Conservation (phyloP, 2,329 filamentous ascomycete species). For the Fusarium equiseti region DNA sequence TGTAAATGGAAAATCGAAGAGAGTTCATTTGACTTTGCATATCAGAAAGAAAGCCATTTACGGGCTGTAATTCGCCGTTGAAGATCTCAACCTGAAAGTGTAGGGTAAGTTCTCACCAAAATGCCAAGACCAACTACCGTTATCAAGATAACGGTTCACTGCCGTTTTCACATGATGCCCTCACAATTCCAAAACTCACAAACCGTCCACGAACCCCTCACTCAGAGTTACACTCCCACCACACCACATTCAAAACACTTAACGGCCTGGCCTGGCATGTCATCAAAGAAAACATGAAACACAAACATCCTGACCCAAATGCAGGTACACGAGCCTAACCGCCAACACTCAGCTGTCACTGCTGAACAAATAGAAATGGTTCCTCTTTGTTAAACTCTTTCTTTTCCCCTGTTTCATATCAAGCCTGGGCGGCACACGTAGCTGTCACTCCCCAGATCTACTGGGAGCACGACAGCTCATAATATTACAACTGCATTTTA, state of each 20-base stretch:
- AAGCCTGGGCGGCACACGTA: conserved; percentile 10
- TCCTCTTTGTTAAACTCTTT: conserved; percentile 16
- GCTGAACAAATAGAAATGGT: neutral
- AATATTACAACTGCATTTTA: neutral
- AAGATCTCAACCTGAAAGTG: no score
- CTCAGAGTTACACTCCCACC: neutral
- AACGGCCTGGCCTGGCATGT: conserved; percentile 5
- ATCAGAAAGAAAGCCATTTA: neutral
- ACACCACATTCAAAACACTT: conserved; percentile 1
- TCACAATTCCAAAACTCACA: neutral
- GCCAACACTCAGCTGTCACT: conserved; percentile 13
- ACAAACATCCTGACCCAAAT: conserved; percentile 6
- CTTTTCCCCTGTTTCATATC: conserved; percentile 25
- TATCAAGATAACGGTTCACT: conserved; percentile 17
- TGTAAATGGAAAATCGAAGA: no score
- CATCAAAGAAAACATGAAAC: conserved; percentile 26
- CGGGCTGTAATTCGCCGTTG: neutral
- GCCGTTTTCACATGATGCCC: conserved; percentile 9
- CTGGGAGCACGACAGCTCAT: conserved; percentile 3
- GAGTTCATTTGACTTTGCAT: no score
- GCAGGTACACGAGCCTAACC: conserved; percentile 33
- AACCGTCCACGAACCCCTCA: conserved; percentile 15
- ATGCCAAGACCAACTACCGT: conserved; percentile 12
- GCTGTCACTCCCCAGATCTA: conserved; percentile 4
- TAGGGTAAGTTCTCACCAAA: conserved; percentile 6